These are phyloP conservation scores for Rhizoclosmatium sp. DNA, from an alignment of 192 early-diverging fungal genomes.

Conservation along the genomic window DNA sequence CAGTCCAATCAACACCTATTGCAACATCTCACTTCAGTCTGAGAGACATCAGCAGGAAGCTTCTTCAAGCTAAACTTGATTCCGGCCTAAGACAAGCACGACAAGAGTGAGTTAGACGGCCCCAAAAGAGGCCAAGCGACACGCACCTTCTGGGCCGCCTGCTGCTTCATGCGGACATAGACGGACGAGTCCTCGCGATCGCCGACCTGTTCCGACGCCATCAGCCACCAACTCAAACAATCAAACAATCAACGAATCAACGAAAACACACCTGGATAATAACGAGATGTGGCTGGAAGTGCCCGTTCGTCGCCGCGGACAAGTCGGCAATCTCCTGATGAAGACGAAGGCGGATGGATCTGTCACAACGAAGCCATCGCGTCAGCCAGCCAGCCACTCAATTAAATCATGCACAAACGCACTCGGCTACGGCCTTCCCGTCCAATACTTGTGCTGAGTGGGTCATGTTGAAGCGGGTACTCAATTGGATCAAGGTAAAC, in stretches of 20 bases:
- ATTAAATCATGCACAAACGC: slow-evolving; percentile 36
- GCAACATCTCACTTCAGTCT: slow-evolving; percentile 60
- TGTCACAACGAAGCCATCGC: slow-evolving; percentile 18
- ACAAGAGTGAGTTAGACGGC: not conserved
- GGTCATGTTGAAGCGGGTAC: not conserved
- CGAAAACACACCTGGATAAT: slow-evolving; percentile 72
- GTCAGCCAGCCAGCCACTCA: not conserved
- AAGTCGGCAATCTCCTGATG: slow-evolving; percentile 72
- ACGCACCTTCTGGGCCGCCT: slow-evolving; percentile 81
- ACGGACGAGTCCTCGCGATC: slow-evolving; percentile 90
- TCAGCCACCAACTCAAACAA: slow-evolving; percentile 45
- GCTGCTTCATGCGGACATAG: slow-evolving; percentile 94
- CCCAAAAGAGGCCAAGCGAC: not conserved
- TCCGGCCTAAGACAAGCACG: slow-evolving; percentile 61
- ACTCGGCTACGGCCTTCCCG: slow-evolving; percentile 83
- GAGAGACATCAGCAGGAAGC: slow-evolving; percentile 70
- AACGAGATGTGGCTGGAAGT: slow-evolving; percentile 82
- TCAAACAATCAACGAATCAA: slow-evolving; percentile 67
- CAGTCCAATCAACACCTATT: not conserved
- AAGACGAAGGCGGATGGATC: slow-evolving; percentile 76
- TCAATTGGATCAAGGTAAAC: not conserved
- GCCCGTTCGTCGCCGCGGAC: slow-evolving; percentile 64
- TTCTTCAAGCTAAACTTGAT: slow-evolving; percentile 78
- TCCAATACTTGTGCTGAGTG: slow-evolving; percentile 69
- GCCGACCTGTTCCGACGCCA: slow-evolving; percentile 71